Base-by-base conservation (phyloP, 2,329 filamentous ascomycete genomes). In the Botrytis pseudocinerea region DNA sequence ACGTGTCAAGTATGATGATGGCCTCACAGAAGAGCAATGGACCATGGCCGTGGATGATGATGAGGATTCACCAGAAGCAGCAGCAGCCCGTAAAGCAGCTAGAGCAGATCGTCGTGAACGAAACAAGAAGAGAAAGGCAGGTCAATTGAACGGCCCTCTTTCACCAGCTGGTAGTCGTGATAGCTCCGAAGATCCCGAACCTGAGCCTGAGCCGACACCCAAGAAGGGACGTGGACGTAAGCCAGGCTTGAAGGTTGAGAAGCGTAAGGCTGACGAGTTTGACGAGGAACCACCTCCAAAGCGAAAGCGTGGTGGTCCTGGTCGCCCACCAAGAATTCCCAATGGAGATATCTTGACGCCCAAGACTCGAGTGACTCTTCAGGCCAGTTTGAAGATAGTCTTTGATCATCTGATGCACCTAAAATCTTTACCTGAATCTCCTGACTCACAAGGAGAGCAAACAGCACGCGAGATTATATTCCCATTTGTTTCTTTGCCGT, bases 1-100 rank as follows among this genome's bases (percentile, higher is more conserved):
- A 77, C 91, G 94, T 80, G 95, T 98, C 79, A 93, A 92, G 82
- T 99, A 99, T 78, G 96, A 99, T 79, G 96, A 99, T 80, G 96
- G 97, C 70, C 89, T 99, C 44, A 98, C 96, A 0, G 97, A 99
- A 84, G 96, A 99, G 84, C 97, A 99, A 83, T 99, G 96, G 96
- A 88, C 98, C 69, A 95, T 97, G 86, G 96, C 96, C 71, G 95
- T 99, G 46, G 96, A 99, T 81, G 95, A 97, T 74, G 95, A 98
- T 69, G 96, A 99, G 1, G 96, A 99, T 81, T 91, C 90, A 0
- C 94, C 97, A 44, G 96, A 98, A 81, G 95, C 94, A 71, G 96
- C 96, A 2, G 95, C 97, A 54, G 93, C 93, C 51, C 91, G 96
- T 59, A 98, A 98, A 80, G 91, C 94, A 80, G 93, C 93, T 7